phyloP scores from a whole-genome alignment of 257 asterid genomes.

The Jacaranda mimosifolia region DNA sequence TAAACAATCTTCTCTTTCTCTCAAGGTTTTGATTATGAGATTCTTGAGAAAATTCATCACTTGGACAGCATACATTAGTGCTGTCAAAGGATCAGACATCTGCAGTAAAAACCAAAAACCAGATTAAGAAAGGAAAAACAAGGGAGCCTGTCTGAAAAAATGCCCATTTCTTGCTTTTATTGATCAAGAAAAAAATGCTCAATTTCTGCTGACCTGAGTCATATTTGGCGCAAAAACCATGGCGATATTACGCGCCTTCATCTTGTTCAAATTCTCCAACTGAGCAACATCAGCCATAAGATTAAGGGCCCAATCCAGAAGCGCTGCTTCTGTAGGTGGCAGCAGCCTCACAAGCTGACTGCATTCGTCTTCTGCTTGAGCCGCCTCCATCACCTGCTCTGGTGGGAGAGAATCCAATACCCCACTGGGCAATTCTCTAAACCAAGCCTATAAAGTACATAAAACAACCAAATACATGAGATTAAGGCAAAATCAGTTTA shows the following conservation, averaged over 20 bases:
- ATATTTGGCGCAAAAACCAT: slow-evolving; percentile 95
- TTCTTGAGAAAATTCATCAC: slow-evolving; percentile 81
- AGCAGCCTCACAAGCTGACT: slow-evolving; percentile 69
- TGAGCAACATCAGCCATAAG: slow-evolving; percentile 96
- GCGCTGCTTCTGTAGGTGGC: slow-evolving; percentile 80
- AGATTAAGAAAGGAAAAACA: not conserved
- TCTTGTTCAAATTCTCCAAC: slow-evolving; percentile 74
- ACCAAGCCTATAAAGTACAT: slow-evolving; percentile 66
- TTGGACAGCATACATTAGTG: slow-evolving; percentile 75
- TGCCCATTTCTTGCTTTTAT: too few species aligned
- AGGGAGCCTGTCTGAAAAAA: too few species aligned
- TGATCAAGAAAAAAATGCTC: slow-evolving; percentile 1
- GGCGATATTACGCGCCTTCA: slow-evolving; percentile 88
- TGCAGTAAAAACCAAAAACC: slow-evolving; percentile 38
- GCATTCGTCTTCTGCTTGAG: slow-evolving; percentile 77
- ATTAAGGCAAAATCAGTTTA: not conserved
- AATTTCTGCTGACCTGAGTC: slow-evolving; percentile 71
- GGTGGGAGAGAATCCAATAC: slow-evolving; percentile 79
- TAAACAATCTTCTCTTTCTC: slow-evolving; percentile 59
- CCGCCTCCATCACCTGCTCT: slow-evolving; percentile 75
- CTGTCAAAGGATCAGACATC: slow-evolving; percentile 84
- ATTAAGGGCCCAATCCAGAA: slow-evolving; percentile 88
- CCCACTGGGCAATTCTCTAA: slow-evolving; percentile 88
- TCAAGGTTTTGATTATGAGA: slow-evolving; percentile 55
- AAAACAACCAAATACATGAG: not conserved